Conservation (phyloP, 345 rosid species). For the Geranium brycei region DNA sequence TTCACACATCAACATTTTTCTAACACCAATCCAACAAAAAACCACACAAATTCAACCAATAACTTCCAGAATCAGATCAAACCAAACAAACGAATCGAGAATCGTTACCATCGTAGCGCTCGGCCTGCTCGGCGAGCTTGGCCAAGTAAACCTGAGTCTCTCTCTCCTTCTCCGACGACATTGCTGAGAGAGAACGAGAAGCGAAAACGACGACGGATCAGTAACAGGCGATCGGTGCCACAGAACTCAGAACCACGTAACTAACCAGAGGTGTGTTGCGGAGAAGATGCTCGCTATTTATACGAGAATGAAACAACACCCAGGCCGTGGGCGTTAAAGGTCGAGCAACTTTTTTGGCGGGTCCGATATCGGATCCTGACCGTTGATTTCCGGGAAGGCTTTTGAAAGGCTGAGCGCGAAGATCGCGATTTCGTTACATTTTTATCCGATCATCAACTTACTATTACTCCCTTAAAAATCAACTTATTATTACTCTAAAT, state of each 20-base stretch:
- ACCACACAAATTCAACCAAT: too few species aligned
- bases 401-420: constrained; percentile 13
- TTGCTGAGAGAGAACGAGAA: constrained; percentile 10
- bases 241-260: not conserved
- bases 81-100: not conserved
- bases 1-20: too few species aligned
- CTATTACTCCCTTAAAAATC: too few species aligned
- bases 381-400: constrained; percentile 18
- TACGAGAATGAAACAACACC: constrained; percentile 1
- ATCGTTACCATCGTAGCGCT: constrained; percentile 37
- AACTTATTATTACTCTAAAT: too few species aligned
- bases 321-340: constrained; percentile 17
- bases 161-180: constrained; percentile 75
- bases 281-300: not conserved
- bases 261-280: constrained; percentile 1
- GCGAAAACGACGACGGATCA: not conserved
- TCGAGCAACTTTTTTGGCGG: constrained; percentile 21
- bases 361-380: constrained; percentile 43
- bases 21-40: too few species aligned
- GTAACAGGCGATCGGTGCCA: not conserved
- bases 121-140: too few species aligned
- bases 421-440: constrained; percentile 2
- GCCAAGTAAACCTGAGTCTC: constrained; percentile 50
- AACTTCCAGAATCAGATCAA: too few species aligned
- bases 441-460: too few species aligned